Evolutionary conservation across 2,329 filamentous ascomycete genomes (phyloP).

Genomic region (Neofusicoccum ribis): DNA sequence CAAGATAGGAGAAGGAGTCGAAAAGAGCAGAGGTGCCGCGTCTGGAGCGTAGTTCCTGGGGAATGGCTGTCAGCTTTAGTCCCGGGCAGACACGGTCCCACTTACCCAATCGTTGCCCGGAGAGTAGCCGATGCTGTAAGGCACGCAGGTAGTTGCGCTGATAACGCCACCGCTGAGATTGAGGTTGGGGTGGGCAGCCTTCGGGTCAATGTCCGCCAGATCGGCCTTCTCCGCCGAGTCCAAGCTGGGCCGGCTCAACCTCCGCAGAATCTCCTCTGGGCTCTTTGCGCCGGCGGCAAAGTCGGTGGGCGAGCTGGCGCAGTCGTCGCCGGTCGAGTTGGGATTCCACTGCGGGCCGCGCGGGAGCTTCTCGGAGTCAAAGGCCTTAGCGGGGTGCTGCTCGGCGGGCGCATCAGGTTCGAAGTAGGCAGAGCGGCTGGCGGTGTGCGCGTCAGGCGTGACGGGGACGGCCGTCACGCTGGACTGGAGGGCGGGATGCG

Average conservation of each 20-base stretch:
- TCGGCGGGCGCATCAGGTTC: slow-evolving; percentile 25
- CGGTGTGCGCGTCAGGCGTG: slow-evolving; percentile 42
- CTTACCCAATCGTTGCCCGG: slow-evolving; percentile 58
- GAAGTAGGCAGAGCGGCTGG: slow-evolving; percentile 41
- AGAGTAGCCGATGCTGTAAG: slow-evolving; percentile 58
- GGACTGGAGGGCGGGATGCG: slow-evolving; percentile 42
- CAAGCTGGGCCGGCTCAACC: slow-evolving; percentile 49
- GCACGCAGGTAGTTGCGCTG: slow-evolving; percentile 64
- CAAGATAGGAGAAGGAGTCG: slow-evolving; percentile 85
- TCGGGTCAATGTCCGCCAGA: slow-evolving; percentile 53
- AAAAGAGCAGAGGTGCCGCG: slow-evolving; percentile 89
- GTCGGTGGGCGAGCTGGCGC: slow-evolving; percentile 39
- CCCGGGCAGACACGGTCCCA: neutral
- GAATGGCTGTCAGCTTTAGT: neutral
- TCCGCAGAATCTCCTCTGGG: slow-evolving; percentile 53
- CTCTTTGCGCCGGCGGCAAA: slow-evolving; percentile 47
- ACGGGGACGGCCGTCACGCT: slow-evolving; percentile 43
- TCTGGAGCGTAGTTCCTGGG: slow-evolving; percentile 70
- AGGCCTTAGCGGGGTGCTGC: slow-evolving; percentile 28
- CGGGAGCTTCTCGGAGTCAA: slow-evolving; percentile 32
- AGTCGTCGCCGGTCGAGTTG: slow-evolving; percentile 35
- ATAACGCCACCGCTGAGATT: slow-evolving; percentile 63
- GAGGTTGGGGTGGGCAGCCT: slow-evolving; percentile 56
- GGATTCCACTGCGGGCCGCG: slow-evolving; percentile 39
- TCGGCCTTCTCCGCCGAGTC: slow-evolving; percentile 38